Base-by-base conservation (phyloP, 345 rosid genomes). In the Sonneratia caseolaris region DNA sequence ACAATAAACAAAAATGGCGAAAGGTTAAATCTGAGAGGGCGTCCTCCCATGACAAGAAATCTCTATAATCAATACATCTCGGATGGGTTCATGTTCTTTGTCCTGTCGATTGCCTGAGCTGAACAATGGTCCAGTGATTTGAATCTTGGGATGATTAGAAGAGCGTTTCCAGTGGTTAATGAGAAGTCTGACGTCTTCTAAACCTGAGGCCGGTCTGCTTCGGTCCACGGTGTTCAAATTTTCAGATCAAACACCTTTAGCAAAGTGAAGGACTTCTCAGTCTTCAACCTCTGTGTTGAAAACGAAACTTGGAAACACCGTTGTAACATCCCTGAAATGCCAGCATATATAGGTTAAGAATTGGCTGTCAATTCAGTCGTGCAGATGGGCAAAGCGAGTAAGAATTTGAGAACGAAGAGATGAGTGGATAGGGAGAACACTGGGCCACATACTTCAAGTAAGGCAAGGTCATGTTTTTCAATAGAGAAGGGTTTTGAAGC, bases 391-490 rank as follows among this genome's bases (percentile, higher is more conserved):
- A 57, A 19, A 53, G 57, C n/a, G 57, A 53, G n/a, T 10, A 3
- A 19, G 0, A 3, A 19, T 18, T 53, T 18, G 59, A 53, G 59
- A 53, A 18, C 19, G 22, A 19, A 53, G 59, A 53, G 59, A 53
- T 40, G 15, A 22, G 35, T 59, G 21, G 64, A 57, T 62, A 35
- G 6, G 14, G 75, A 71, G 27, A 45, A 10, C 9, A 10, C 5
- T 48, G 7, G 69, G 61, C 18, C 66, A 68, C 77, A 61, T 82
- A 91, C 97, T 79, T 89, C 51, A 91, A 70, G 21, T 86, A 87
- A 68, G 92, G 92, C 74, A 91, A 89, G 73, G 97, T 91, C 97
- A 89, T 89, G 76, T 88, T 88, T 83, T 78, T 86, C 84, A 91
- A 78, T 55, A 91, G 77, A 65, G 78, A 74, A 4, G 97, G 97